Evolutionary conservation across 2,329 filamentous ascomycete genomes (phyloP).

Genomic region (Simplicillium sp.): DNA sequence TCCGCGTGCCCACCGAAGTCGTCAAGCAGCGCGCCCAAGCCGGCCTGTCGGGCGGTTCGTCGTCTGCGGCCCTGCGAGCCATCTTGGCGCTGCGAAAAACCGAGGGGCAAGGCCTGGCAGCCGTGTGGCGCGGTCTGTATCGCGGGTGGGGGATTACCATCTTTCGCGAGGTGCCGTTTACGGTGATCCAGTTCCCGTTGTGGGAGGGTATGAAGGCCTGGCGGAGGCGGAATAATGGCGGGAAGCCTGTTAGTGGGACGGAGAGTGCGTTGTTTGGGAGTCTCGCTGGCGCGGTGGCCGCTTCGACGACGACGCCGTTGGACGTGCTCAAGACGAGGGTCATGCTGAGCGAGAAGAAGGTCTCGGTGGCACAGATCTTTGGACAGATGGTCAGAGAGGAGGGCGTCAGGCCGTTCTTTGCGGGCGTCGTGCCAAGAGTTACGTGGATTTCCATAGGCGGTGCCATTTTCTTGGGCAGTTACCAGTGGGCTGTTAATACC

Average conservation of each 20-base stretch:
- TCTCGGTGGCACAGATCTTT: constrained; percentile 50
- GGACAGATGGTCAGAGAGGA: constrained; percentile 53
- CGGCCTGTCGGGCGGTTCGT: constrained; percentile 65
- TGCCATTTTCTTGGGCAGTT: constrained; percentile 88
- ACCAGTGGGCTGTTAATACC: constrained; percentile 78
- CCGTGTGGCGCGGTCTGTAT: constrained; percentile 79
- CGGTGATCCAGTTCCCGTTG: constrained; percentile 91
- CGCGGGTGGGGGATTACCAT: constrained; percentile 88
- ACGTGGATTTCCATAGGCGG: constrained; percentile 94
- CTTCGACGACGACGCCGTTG: constrained; percentile 80
- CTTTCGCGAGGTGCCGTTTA: constrained; percentile 93
- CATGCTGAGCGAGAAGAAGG: constrained; percentile 72
- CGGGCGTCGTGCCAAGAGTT: constrained; percentile 70
- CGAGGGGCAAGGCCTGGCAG: constrained; percentile 31
- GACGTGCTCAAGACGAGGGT: constrained; percentile 96
- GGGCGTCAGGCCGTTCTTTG: constrained; percentile 62
- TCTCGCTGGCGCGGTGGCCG: constrained; percentile 73
- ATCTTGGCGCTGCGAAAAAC: constrained; percentile 48
- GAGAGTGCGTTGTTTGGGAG: constrained; percentile 84
- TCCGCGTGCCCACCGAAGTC: constrained; percentile 88
- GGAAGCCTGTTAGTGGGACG: constrained; percentile 45
- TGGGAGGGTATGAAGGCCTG: constrained; percentile 88
- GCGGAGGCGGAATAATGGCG: constrained; percentile 35
- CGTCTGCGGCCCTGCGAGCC: constrained; percentile 54
- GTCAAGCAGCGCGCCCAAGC: constrained; percentile 96